phyloP scores from a whole-genome alignment of 192 early-diverging fungal species.

The Umbelopsis sp. region DNA sequence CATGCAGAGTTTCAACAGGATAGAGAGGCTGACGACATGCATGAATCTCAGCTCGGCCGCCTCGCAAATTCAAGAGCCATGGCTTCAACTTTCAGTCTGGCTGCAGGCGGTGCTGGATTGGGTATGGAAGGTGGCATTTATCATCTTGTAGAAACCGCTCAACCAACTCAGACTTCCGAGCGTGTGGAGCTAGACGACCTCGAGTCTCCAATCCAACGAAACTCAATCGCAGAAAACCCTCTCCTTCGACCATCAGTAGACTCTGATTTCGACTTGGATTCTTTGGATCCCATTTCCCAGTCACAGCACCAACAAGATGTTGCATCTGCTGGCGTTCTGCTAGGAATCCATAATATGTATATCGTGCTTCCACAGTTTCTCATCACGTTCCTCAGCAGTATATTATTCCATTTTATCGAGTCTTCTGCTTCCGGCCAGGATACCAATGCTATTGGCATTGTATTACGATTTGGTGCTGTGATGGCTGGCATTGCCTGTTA shows the following conservation, averaged over 20 bases:
- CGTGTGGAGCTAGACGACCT: background rate
- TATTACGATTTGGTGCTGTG: slow-evolving; percentile 55
- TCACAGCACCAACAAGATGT: background rate
- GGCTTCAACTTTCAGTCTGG: slow-evolving; percentile 25
- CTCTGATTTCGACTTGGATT: slow-evolving; percentile 9
- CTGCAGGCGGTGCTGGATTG: slow-evolving; percentile 22
- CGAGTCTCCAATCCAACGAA: background rate
- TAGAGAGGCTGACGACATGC: background rate
- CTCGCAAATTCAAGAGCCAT: background rate
- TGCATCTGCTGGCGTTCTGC: slow-evolving; percentile 70
- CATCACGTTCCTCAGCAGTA: slow-evolving; percentile 77
- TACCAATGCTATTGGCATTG: slow-evolving; percentile 54
- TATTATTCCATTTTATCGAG: slow-evolving; percentile 82
- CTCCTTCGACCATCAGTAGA: background rate
- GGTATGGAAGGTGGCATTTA: slow-evolving; percentile 28
- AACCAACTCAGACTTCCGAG: background rate
- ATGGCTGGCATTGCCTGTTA: slow-evolving; percentile 56
- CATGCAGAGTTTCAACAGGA: slow-evolving; percentile 38
- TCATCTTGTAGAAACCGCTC: slow-evolving; percentile 20
- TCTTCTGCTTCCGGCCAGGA: slow-evolving; percentile 19
- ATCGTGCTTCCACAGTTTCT: slow-evolving; percentile 93
- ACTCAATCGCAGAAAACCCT: background rate
- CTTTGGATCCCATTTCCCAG: background rate
- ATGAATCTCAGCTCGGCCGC: background rate
- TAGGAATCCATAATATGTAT: slow-evolving; percentile 96